Evolutionary conservation across 2,329 filamentous ascomycete genomes (phyloP).

Genomic region (Colletotrichum gloeosporioides): DNA sequence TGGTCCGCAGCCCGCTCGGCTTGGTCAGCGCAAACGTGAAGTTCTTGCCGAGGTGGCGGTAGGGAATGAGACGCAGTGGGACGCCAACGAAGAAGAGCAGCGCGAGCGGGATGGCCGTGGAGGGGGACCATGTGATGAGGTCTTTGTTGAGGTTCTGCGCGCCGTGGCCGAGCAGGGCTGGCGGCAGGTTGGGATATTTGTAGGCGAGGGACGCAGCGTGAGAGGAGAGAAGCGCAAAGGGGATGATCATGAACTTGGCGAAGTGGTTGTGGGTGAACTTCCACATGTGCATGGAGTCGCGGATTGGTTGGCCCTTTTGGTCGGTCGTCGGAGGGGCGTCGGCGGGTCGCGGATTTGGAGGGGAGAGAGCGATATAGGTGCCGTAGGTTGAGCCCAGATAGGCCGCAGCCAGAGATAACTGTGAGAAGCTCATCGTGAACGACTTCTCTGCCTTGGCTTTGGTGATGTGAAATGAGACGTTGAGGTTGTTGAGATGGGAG

Average conservation of each 20-base stretch:
- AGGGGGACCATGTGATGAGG: slow-evolving; percentile 40
- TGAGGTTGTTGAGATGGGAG: not conserved
- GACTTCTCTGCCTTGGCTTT: not conserved
- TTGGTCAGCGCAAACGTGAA: slow-evolving; percentile 58
- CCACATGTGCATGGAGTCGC: slow-evolving; percentile 25
- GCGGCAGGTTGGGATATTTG: slow-evolving; percentile 27
- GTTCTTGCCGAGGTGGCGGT: slow-evolving; percentile 49
- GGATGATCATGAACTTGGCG: slow-evolving; percentile 25
- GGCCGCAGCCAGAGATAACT: slow-evolving; percentile 10
- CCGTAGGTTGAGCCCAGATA: slow-evolving; percentile 32
- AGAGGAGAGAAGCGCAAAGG: slow-evolving; percentile 28
- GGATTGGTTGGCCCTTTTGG: not conserved
- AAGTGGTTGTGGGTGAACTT: slow-evolving; percentile 30
- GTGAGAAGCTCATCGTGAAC: not conserved
- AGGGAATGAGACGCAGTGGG: slow-evolving; percentile 42
- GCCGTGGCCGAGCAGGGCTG: slow-evolving; percentile 28
- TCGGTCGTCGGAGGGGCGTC: slow-evolving; percentile 4
- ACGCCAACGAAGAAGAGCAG: slow-evolving; percentile 30
- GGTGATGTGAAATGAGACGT: not conserved
- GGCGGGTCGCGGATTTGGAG: slow-evolving; percentile 32
- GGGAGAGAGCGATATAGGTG: slow-evolving; percentile 34
- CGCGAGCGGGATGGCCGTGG: slow-evolving; percentile 37
- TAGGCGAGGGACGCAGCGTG: slow-evolving; percentile 25
- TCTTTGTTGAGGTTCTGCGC: slow-evolving; percentile 34
- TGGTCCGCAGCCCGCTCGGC: slow-evolving; percentile 50